A percentile compares a stretch with the other conserved stretches of the same genome.
These are phyloP conservation scores for Penicillium sp. DNA, from an alignment of 2,329 filamentous ascomycete species.

Conservation along the genomic window DNA sequence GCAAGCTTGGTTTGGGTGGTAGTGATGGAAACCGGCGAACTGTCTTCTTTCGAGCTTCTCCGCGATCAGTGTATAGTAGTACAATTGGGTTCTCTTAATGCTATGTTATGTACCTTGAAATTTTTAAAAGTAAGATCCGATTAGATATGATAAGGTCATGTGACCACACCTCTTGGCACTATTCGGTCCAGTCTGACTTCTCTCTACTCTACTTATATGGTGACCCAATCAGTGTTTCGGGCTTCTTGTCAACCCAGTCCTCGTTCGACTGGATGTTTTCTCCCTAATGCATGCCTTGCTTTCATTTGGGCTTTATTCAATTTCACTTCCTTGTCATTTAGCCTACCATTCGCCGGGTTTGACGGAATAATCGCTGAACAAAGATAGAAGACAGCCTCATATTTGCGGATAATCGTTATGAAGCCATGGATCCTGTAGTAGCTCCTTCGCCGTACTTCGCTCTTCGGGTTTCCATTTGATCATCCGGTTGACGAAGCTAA, in stretches of 20 bases:
- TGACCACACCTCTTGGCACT: not conserved
- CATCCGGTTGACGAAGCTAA: slow-evolving; percentile 30
- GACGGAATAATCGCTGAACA: not conserved
- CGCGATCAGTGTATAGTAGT: not conserved
- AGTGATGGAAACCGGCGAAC: not conserved
- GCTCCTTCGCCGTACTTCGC: slow-evolving; percentile 30
- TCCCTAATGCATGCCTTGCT: too few relatives aligned
- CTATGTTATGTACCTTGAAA: not conserved
- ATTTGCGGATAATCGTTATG: slow-evolving; percentile 6
- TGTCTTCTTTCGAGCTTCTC: not conserved
- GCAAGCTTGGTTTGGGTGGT: too few relatives aligned
- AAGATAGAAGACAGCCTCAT: slow-evolving; percentile 2
- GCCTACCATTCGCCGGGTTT: not conserved
- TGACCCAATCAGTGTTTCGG: too few relatives aligned
- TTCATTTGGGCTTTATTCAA: too few relatives aligned
- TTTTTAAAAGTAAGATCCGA: not conserved
- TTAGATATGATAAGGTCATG: slow-evolving; percentile 14
- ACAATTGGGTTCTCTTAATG: not conserved
- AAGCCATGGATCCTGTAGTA: slow-evolving; percentile 35
- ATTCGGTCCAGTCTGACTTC: too few relatives aligned
- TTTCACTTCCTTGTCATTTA: not conserved
- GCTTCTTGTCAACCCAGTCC: too few relatives aligned
- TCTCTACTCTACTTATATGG: too few relatives aligned
- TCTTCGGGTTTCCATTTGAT: slow-evolving; percentile 31
- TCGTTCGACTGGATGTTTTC: too few relatives aligned